phyloP scores from a whole-genome alignment of 1,284 basidiomycete genomes.

The Ganoderma sp. region DNA sequence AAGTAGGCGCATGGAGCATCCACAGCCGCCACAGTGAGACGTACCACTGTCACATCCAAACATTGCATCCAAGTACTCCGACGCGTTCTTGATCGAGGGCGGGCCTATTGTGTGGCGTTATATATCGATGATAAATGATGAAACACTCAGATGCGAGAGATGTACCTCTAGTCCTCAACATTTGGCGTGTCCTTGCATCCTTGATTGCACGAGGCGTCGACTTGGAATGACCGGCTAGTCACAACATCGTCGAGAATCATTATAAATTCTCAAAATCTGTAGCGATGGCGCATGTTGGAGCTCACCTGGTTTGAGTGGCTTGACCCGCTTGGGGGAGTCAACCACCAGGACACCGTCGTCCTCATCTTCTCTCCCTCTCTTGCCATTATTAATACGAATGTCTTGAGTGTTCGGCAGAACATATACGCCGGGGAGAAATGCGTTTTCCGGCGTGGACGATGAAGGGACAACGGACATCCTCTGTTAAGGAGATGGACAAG shows the following conservation, averaged over 20 bases:
- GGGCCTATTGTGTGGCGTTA: background rate
- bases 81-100: background rate
- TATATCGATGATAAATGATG: background rate
- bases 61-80: background rate
- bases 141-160: background rate
- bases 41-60: background rate
- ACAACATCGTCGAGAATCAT: background rate
- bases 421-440: background rate
- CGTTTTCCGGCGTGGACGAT: background rate
- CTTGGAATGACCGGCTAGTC: background rate
- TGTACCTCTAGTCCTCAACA: background rate
- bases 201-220: background rate
- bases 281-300: background rate
- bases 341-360: background rate
- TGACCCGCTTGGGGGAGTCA: background rate
- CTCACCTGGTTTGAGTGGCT: constrained; percentile 3
- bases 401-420: constrained; percentile 3
- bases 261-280: background rate
- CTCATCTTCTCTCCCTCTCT: constrained; percentile 1
- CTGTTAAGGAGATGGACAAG: background rate
- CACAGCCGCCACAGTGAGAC: background rate
- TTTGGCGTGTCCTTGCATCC: background rate
- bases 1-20: background rate
- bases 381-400: background rate
- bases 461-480: background rate